A percentile compares a stretch with the other conserved stretches of the same genome.
Conservation (phyloP, 2,329 filamentous ascomycete species). For the Diaporthe citrichinensis region DNA sequence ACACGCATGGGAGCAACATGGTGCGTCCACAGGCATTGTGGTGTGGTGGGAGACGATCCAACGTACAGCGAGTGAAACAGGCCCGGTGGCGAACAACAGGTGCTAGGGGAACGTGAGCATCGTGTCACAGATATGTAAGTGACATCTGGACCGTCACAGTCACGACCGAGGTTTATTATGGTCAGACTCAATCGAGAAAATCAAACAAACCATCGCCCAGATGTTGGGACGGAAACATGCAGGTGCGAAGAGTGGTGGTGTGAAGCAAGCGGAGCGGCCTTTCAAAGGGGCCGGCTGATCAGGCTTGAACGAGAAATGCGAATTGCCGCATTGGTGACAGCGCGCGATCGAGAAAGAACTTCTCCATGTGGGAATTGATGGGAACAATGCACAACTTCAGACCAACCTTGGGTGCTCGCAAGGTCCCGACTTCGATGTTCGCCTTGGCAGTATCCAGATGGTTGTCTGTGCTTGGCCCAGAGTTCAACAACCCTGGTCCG, state of each 20-base stretch:
- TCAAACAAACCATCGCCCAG: neutral
- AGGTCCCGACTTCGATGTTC: neutral
- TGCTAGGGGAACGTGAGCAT: neutral
- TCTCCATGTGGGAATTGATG: conserved; percentile 19
- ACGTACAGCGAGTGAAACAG: neutral
- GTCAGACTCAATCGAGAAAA: conserved; percentile 1
- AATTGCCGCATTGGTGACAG: neutral
- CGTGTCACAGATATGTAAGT: conserved; percentile 3
- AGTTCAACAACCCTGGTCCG: neutral
- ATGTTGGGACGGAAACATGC: conserved; percentile 25
- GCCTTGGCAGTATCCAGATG: neutral
- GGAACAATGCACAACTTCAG: neutral
- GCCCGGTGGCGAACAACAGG: conserved; percentile 13
- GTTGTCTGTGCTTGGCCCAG: neutral
- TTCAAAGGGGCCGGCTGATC: neutral
- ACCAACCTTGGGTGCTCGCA: neutral
- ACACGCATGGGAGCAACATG: neutral
- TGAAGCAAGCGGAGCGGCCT: neutral
- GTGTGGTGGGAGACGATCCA: neutral
- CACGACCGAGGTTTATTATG: neutral
- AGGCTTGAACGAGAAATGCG: neutral
- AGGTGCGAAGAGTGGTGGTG: neutral
- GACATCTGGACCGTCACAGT: conserved; percentile 9
- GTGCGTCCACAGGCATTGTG: conserved; percentile 5
- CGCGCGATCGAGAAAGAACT: neutral